These are phyloP conservation scores for Puccinia coronata DNA, from an alignment of 1,284 basidiomycete species.

Conservation along the genomic window DNA sequence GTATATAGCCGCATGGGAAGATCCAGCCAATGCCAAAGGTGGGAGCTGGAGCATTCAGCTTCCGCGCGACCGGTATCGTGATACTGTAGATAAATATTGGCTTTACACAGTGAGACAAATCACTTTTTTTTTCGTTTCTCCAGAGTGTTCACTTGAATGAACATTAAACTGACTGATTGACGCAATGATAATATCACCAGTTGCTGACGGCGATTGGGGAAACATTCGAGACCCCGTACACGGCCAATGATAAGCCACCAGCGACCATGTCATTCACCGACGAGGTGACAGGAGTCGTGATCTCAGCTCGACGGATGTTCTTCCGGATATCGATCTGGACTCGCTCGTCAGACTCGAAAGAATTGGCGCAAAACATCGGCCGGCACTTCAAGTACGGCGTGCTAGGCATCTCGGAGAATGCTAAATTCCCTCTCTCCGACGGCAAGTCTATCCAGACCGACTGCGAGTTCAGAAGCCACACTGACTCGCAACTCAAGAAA, in stretches of 20 bases:
- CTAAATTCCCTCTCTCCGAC: slow-evolving; percentile 65
- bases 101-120: slow-evolving; percentile 76
- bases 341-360: slow-evolving; percentile 64
- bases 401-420: slow-evolving; percentile 73
- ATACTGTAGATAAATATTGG: slow-evolving; percentile 90
- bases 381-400: slow-evolving; percentile 88
- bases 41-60: slow-evolving; percentile 99
- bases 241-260: slow-evolving; percentile 62
- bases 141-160: slow-evolving; percentile 13
- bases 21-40: slow-evolving; percentile 81
- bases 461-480: slow-evolving; percentile 90
- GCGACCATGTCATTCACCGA: slow-evolving; percentile 65
- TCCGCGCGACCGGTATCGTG: slow-evolving; percentile 87
- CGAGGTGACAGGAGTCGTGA: slow-evolving; percentile 83
- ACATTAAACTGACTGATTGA: slow-evolving; percentile 35
- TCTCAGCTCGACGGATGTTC: slow-evolving; percentile 89
- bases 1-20: slow-evolving; percentile 58
- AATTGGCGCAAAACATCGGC: slow-evolving; percentile 67
- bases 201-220: slow-evolving; percentile 97
- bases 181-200: slow-evolving; percentile 61
- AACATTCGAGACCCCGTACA: slow-evolving; percentile 79
- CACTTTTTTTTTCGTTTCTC: slow-evolving; percentile 22
- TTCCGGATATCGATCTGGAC: slow-evolving; percentile 98
- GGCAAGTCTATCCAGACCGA: slow-evolving; percentile 75
- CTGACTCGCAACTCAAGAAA: slow-evolving; percentile 87